Evolutionary conservation across 169 alveolate species (phyloP), one percentile per base, ranked within the genome.

Genomic region (Babesia sp.): DNA sequence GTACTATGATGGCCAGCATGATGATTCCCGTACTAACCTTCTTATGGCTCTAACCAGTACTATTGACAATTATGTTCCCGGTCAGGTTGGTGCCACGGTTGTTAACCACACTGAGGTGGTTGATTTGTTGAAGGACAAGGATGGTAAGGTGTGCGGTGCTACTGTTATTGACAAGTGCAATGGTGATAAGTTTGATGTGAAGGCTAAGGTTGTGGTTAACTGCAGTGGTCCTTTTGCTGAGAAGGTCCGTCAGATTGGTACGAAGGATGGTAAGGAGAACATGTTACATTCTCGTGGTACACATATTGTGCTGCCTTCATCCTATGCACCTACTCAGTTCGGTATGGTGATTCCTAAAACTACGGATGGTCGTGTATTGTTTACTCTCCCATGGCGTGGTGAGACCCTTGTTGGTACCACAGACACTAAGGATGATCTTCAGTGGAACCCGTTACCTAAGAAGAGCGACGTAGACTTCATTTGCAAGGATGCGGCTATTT

Each of bases 311-410:
- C 64, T 94, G 33, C 94, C 95, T 0, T 50, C 84, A 20, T 81
- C 74, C 41, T 90, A 90, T 28, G 75, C 93, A 3, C 92, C 97
- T 8, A 85, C 90, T 44, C 85, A 88, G 50, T 82, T 71, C 39
- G 98, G 98, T 2, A 69, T 93, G 69, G 75, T 95, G 3, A 91
- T 95, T 29, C 97, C 98, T 26, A 81, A 95, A 79, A 95, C 99
- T 14, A 66, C 90, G 34, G 98, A 96, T 73, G 98, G 96, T 42
- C 82, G 99, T 61, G 95, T 96, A 22, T 84, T 96, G n/a, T 95
- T 94, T 70, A 39, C 92, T 14, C 82, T 94, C 2, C 97, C 97
- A 16, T 92, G 98, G 97, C 84, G 61, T 56, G 84, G 88, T 39
- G 61, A 72, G 24, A 85, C 96, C 3, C 57, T 95, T 31, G 92